Evolutionary conservation across 768 basidiomycete genomes (phyloP), one percentile per base, ranked within the genome.

Genomic region (Dentipellis sp.): DNA sequence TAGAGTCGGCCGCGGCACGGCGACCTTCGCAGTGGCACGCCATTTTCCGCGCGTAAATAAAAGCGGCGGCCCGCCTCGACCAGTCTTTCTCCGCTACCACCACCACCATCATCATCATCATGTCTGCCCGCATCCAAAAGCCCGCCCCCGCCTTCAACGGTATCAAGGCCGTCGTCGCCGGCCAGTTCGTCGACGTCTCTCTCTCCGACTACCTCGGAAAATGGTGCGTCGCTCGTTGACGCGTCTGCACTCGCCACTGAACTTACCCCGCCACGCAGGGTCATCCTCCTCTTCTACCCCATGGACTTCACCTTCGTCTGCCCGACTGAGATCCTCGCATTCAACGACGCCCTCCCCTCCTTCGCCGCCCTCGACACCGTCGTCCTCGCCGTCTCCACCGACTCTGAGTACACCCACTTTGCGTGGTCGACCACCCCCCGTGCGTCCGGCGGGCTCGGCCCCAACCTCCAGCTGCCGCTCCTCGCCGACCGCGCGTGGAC

Each of bases 251-350:
- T 29, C 29, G 29, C 29, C 29, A 29, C 29, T 29, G 29, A 29
- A 3, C n/a, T n/a, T n/a, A n/a, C 49, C 14, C 9, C 49, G 50
- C 35, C 23, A 36, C 54, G 16, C 56, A 94, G 93, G 92, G 84
- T 94, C n/a, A 78, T 94, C 37, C 81, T 97, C 16, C 79, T 95
- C 70, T 94, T 95, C 75, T 97, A 97, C 73, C 94, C 94, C 5
- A 81, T 95, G 76, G 88, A 89, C 66, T 91, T 90, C 71, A 91
- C 90, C 39, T 90, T 89, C 62, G 88, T 90, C 64, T 94, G 91
- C 73, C 91, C 91, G n/a, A 94, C 92, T 56, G 94, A 95, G 72
- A 94, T 97, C 67, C 80, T 94, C 49, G 94, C 93, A 1, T 97
- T 94, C 79, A 93, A 95, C 69, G 89, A 91, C 59, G 86, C 91